phyloP scores from a whole-genome alignment of 768 basidiomycete species.

The Hortiboletus flavorubellus region DNA sequence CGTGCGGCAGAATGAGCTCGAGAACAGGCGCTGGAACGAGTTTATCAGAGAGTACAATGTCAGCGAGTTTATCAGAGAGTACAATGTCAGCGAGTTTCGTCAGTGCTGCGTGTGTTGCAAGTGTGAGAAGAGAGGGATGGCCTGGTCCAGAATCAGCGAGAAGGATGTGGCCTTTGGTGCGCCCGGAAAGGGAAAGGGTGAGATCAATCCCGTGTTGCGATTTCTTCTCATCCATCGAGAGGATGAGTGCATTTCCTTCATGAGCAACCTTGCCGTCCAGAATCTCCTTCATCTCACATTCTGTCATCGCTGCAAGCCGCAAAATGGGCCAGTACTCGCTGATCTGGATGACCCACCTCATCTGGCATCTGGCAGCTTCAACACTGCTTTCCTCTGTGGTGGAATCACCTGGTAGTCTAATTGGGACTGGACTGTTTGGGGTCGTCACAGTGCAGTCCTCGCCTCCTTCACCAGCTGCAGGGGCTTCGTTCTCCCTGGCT shows the following conservation, averaged over 20 bases:
- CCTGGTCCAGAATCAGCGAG: constrained; percentile 96
- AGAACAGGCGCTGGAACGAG: constrained; percentile 90
- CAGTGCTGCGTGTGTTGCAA: constrained; percentile 79
- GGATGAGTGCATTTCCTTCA: constrained; percentile 6
- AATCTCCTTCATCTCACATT: constrained; percentile 63
- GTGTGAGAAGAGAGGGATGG: constrained; percentile 87
- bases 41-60: constrained; percentile 93
- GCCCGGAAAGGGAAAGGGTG: constrained; percentile 13
- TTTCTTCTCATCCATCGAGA: constrained; percentile 33
- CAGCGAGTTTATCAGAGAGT: constrained; percentile 81
- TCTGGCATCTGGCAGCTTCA: constrained; percentile 59
- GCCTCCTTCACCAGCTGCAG: constrained; percentile 40
- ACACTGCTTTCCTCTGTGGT: constrained; percentile 34
- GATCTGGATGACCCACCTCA: constrained; percentile 93
- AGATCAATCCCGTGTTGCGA: constrained; percentile 32
- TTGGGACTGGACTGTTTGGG: constrained; percentile 68
- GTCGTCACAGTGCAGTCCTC: constrained; percentile 56
- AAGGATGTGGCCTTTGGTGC: constrained; percentile 63
- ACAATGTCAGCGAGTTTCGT: constrained; percentile 82
- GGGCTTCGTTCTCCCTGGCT: constrained; percentile 1
- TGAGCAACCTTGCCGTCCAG: constrained; percentile 39
- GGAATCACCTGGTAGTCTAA: constrained; percentile 6
- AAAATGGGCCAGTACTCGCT: constrained; percentile 95
- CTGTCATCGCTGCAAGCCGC: constrained; percentile 65
- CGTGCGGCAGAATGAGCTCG: constrained; percentile 68